Base-by-base conservation (phyloP, 2,329 filamentous ascomycete genomes). In the Dothistroma septosporum region DNA sequence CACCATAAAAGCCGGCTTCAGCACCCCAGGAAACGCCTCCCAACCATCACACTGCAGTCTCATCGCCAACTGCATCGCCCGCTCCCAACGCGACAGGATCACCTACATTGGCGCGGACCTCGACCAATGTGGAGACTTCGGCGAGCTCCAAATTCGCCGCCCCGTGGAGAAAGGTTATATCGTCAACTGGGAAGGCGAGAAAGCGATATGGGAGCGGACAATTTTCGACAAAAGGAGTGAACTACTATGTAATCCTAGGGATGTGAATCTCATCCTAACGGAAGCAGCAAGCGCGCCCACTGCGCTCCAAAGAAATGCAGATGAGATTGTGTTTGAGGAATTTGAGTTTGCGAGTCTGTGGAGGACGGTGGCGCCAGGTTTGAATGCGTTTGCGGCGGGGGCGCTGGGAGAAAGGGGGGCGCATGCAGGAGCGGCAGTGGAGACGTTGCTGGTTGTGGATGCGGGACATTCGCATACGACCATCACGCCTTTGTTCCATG, bases 251-350 rank as follows among this genome's bases (percentile, higher is more conserved):
- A 87, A 95, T 67, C 90, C 93, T 0, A 79, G 83, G 57, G 87
- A 93, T 58, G 94, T 91, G n/a, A 88, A 91, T 53, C 77, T 99
- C 60, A 78, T 99, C 4, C 82, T 97, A 55, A 87, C 90, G 1
- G 94, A 99, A 75, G 89, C 91, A 50, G 88, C 92, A 4, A 96
- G 95, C 76, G 87, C 88, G 4, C 82, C 96, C 59, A 87, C 88
- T 0, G 86, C 87, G 12, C 77, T 99, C 64, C 92, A 97, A 76
- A 85, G 87, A 44, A 94, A 97, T 73, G 92, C 91, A 68, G 94
- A 99, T 72, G 93, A 99, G 78, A 91, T 99, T 72, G 85, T 97
- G 1, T 97, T 99, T 79, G 94, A 99, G 73, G 92, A 97, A 73
- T 99, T 94, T 78, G 91, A 91, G 2, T 99, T 99, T 76, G 85